Base-by-base conservation (phyloP, 345 rosid genomes). In the Boechera stricta region DNA sequence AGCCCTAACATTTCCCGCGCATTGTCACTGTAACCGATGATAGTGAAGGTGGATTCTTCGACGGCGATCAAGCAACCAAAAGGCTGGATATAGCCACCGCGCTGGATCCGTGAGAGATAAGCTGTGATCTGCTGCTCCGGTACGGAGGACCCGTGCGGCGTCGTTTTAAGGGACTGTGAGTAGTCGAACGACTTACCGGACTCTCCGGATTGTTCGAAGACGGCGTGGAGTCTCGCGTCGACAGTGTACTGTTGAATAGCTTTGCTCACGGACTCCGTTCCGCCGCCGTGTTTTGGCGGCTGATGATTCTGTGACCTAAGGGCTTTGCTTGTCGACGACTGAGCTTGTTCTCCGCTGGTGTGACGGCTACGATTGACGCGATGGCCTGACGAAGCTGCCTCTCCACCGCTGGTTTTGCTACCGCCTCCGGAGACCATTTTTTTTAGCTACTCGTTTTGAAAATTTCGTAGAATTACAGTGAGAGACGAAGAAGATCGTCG, bases 141-240 rank as follows among this genome's bases (percentile, higher is more conserved):
- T 24, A 89, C 88, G 0, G 92, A 86, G 10, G 80, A 62, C 0
- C 56, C 58, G 13, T 84, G 86, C 63, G 84, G 80, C 6, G 88
- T 80, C 41, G 91, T 86, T 74, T 81, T 84, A 0, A 90, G 81
- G 0, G 98, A 90, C 29, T 87, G 94, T 0, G 98, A 88, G 82
- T 92, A 92, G 67, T 94, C 94, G 64, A 92, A 94, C 4, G 92
- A 90, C 85, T 84, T 92, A 18, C 98, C 95, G 0, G 95, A 90
- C 68, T 84, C 97, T 0, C 98, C 93, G 2, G 98, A 92, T 52
- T 84, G 94, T 64, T 94, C 98, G 67, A 90, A 94, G 39, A 87
- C 98, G 48, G 98, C 98, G 64, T 94, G 98, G 33, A 94, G 96
- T 5, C 88, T 90, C 3, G 98, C 98, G 63, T 94, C 98, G 12